Conservation (phyloP, 805 yeast genomes). For the Zygosaccharomyces siamensis region DNA sequence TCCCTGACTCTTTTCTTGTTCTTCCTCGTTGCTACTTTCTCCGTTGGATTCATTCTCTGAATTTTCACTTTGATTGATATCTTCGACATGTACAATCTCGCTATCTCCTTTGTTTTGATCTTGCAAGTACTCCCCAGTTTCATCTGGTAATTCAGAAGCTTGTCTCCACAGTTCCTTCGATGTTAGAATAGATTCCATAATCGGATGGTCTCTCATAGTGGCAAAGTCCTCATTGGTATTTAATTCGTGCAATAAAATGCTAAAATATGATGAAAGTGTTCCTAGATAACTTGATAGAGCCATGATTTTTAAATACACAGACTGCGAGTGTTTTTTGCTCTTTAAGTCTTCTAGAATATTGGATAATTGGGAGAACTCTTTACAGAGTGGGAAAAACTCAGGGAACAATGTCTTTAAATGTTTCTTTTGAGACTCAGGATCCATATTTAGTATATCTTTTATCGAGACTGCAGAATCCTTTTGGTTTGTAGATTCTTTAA, state of each 20-base stretch:
- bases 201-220: conserved; percentile 77
- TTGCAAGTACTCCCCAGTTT: conserved; percentile 23
- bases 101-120: conserved; percentile 17
- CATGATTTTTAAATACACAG: conserved; percentile 48
- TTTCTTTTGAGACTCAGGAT: conserved; percentile 47
- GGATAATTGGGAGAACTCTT: conserved; percentile 49
- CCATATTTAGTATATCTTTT: conserved; percentile 47
- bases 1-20: conserved; percentile 12
- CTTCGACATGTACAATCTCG: conserved; percentile 22
- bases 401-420: conserved; percentile 66
- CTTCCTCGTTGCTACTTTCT: conserved; percentile 24
- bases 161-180: conserved; percentile 88
- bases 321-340: conserved; percentile 31
- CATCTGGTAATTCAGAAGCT: conserved; percentile 51
- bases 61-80: conserved; percentile 10
- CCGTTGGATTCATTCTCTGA: conserved; percentile 23
- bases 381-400: conserved; percentile 71
- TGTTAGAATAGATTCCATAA: conserved; percentile 80
- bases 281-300: conserved; percentile 80
- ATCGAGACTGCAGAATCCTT: conserved; percentile 35
- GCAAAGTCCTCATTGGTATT: conserved; percentile 49
- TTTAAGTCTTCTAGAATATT: conserved; percentile 40
- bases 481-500: conserved; percentile 29
- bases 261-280: conserved; percentile 71
- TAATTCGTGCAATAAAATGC: conserved; percentile 59